Evolutionary conservation across 2,329 filamentous ascomycete genomes (phyloP).

Genomic region (Nigrograna mackinnonii): DNA sequence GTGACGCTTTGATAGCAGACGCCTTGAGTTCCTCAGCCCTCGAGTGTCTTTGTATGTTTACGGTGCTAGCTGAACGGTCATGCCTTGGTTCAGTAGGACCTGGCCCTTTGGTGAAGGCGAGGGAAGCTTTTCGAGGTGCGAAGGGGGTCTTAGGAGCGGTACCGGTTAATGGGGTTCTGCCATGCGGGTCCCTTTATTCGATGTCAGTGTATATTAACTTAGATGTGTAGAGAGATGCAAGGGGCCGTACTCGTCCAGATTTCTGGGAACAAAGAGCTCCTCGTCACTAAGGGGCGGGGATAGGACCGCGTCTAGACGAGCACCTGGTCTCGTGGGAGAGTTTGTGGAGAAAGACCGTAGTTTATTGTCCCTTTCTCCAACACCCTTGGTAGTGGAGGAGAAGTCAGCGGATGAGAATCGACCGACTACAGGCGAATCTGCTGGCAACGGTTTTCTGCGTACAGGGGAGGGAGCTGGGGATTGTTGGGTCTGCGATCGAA

Average conservation of each 20-base stretch:
- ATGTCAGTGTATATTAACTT: slow-evolving; percentile 17
- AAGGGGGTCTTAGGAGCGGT: slow-evolving; percentile 4
- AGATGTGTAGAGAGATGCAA: background rate
- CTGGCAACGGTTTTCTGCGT: slow-evolving; percentile 59
- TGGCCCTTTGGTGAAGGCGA: slow-evolving; percentile 6
- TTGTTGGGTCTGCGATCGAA: slow-evolving; percentile 46
- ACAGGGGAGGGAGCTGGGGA: slow-evolving; percentile 49
- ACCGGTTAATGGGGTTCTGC: slow-evolving; percentile 29
- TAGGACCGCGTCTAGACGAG: slow-evolving; percentile 25
- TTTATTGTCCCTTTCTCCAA: slow-evolving; percentile 17
- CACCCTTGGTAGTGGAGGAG: slow-evolving; percentile 44
- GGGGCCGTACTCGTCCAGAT: slow-evolving; percentile 46
- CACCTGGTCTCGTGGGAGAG: slow-evolving; percentile 25
- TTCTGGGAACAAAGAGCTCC: slow-evolving; percentile 36
- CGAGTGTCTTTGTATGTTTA: slow-evolving; percentile 28
- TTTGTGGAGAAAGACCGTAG: slow-evolving; percentile 32
- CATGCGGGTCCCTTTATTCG: slow-evolving; percentile 37
- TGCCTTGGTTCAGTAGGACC: slow-evolving; percentile 26
- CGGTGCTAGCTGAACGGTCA: slow-evolving; percentile 40
- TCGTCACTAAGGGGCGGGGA: slow-evolving; percentile 38
- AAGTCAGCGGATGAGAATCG: slow-evolving; percentile 45
- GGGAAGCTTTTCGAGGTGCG: background rate
- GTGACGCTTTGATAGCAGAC: slow-evolving; percentile 19
- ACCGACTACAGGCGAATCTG: slow-evolving; percentile 51
- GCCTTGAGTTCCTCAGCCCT: slow-evolving; percentile 28